phyloP scores from a whole-genome alignment of 768 basidiomycete genomes.

The Crassisporium funariophilum region DNA sequence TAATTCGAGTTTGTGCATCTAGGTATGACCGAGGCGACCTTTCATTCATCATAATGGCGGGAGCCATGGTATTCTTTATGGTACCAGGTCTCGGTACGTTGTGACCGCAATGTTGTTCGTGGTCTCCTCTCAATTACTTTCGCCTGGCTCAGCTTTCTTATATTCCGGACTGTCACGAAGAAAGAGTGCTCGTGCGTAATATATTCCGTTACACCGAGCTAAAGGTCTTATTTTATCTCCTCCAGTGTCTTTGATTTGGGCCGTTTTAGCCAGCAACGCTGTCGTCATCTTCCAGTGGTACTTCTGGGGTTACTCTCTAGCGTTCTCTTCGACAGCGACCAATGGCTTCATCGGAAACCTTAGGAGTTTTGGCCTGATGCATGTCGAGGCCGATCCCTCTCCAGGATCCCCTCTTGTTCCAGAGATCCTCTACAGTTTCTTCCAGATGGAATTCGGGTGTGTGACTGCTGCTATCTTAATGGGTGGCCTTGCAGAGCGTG shows the following conservation, averaged over 20 bases:
- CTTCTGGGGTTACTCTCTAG: constrained; percentile 70
- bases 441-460: constrained; percentile 85
- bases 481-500: constrained; percentile 86
- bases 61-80: constrained; percentile 77
- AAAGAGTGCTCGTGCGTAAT: constrained; percentile 55
- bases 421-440: constrained; percentile 80
- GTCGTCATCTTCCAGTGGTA: constrained; percentile 83
- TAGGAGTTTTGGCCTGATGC: constrained; percentile 71
- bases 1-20: background rate
- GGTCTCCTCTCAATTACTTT: constrained; percentile 1
- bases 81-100: constrained; percentile 69
- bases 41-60: constrained; percentile 67
- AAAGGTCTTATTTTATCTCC: background rate
- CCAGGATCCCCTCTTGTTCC: constrained; percentile 83
- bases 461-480: constrained; percentile 78
- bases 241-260: constrained; percentile 73
- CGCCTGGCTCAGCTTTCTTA: constrained; percentile 53
- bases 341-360: constrained; percentile 83
- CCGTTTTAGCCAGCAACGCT: constrained; percentile 70
- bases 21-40: constrained; percentile 76
- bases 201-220: background rate
- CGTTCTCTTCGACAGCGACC: constrained; percentile 77
- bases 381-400: constrained; percentile 71
- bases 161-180: constrained; percentile 74
- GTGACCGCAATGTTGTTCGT: background rate